Base-by-base conservation (phyloP, 2,329 filamentous ascomycete genomes). In the Emergomyces pasteurianus region DNA sequence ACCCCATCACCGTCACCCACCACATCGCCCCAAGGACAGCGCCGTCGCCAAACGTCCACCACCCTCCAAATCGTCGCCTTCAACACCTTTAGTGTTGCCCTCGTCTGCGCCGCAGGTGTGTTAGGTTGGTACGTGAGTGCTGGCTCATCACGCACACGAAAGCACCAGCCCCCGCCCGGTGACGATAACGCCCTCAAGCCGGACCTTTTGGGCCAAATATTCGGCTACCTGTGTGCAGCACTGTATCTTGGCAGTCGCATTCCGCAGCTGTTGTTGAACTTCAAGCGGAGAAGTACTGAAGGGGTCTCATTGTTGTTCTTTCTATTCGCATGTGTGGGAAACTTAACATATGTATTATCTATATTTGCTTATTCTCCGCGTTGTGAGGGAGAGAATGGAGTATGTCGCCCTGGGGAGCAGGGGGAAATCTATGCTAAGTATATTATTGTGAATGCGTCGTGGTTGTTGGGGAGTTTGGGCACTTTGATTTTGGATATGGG, bases 261-360 rank as follows among this genome's bases (percentile, higher is more conserved):
- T 7, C 94, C 94, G 0, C 94, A 99, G 76, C 80, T 99, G 1
- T 80, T 96, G 8, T 83, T 97, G 59, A 99, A 97, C 74, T 95
- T 90, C 78, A 85, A 89, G 23, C 87, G 94, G 64, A 95, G 95
- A 77, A 92, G 87, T 50, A 96, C 92, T 0, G 92, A 97, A 60
- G 94, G 94, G 3, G 87, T 99, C 23, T 92, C 89, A 65, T 86
- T 96, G 77, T 81, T 97, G 12, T 99, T 97, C 76, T 97, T 97
- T 78, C 79, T 97, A 26, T 97, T 99, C 72, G 94, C 94, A 4
- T 97, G 92, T 71, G 84, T 97, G 6, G 94, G 94, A 1, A 99
- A 99, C 72, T 74, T 96, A 65, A 96, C 92, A 0, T 97, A 95
- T 69, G 92, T 96, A 21, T 78, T 96, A 43, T 92, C 87, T 43